These are phyloP conservation scores for Marsdenia floribunda DNA, from an alignment of 257 asterid genomes.

Conservation along the genomic window DNA sequence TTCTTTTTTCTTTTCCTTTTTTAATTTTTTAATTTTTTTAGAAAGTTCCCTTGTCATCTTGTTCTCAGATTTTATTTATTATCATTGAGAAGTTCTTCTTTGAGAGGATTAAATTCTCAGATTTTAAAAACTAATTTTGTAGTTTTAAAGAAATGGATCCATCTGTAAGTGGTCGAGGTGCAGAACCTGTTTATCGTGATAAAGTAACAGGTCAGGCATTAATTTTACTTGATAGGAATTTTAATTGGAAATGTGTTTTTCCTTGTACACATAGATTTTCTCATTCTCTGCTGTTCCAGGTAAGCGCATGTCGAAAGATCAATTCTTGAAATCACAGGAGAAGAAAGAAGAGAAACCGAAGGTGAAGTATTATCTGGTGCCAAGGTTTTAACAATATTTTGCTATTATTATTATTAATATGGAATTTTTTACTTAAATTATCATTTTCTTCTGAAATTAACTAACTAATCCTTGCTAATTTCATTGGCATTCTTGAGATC, in stretches of 20 bases:
- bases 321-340: slow-evolving; percentile 52
- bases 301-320: slow-evolving; percentile 76
- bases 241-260: slow-evolving; percentile 8
- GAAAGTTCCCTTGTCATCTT: background rate
- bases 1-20: background rate
- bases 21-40: too few species aligned
- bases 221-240: slow-evolving; percentile 1
- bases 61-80: background rate
- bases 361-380: slow-evolving; percentile 34
- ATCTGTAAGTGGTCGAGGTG: slow-evolving; percentile 67
- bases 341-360: slow-evolving; percentile 79
- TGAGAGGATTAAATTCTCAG: background rate
- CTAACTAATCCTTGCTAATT: background rate
- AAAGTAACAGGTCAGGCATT: slow-evolving; percentile 59
- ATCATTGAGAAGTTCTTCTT: background rate
- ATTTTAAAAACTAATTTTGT: slow-evolving; percentile 9
- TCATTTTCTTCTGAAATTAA: background rate
- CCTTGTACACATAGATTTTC: background rate
- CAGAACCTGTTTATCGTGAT: slow-evolving; percentile 75
- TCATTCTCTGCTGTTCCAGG: slow-evolving; percentile 42
- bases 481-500: background rate
- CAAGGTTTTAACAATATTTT: background rate
- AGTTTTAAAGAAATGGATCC: slow-evolving; percentile 83
- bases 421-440: background rate
- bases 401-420: background rate